Evolutionary conservation across 2,329 filamentous ascomycete genomes (phyloP).

Genomic region (Fusarium hostae): DNA sequence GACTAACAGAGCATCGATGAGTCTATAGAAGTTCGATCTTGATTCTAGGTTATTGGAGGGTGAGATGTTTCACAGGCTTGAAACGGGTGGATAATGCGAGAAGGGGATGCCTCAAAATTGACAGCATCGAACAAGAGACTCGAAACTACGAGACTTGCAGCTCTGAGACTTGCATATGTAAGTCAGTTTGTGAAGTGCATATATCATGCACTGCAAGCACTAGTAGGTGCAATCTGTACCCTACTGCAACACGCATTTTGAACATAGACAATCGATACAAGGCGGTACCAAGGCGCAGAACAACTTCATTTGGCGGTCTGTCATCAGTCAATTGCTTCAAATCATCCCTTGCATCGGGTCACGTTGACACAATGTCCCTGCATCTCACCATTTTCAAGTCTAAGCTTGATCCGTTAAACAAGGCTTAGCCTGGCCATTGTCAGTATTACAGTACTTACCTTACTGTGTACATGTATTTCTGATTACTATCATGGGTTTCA

Average conservation of each 20-base stretch:
- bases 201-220: slow-evolving; percentile 18
- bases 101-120: slow-evolving; percentile 8
- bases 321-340: slow-evolving; percentile 7
- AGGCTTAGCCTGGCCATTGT: slow-evolving; percentile 16
- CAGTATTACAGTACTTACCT: not conserved
- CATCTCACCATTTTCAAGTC: slow-evolving; percentile 25
- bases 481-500: slow-evolving; percentile 4
- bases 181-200: not conserved
- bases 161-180: slow-evolving; percentile 17
- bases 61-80: slow-evolving; percentile 32
- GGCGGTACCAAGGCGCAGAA: not conserved
- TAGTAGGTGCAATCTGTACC: not conserved
- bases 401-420: slow-evolving; percentile 15
- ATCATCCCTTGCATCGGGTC: slow-evolving; percentile 31
- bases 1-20: slow-evolving; percentile 22
- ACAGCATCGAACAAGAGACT: slow-evolving; percentile 3
- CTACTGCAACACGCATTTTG: not conserved
- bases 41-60: slow-evolving; percentile 17
- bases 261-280: not conserved
- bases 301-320: slow-evolving; percentile 3
- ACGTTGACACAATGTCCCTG: slow-evolving; percentile 36
- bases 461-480: not conserved
- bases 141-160: slow-evolving; percentile 5
- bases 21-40: slow-evolving; percentile 31
- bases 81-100: slow-evolving; percentile 8